Evolutionary conservation across 345 rosid species (phyloP).

Genomic region (Pistacia atlantica): DNA sequence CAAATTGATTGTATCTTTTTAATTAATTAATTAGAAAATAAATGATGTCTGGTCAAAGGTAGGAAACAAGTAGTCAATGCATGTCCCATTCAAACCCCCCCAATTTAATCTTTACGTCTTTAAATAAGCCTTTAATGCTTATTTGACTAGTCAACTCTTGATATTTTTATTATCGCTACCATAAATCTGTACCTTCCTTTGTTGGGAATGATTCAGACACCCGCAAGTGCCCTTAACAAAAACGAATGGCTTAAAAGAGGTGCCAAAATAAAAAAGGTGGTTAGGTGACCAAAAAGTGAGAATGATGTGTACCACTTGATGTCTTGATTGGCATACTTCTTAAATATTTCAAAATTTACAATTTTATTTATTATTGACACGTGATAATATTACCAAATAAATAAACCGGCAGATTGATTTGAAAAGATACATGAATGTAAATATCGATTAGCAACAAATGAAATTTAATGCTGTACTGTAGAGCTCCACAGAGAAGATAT

Average conservation of each 20-base stretch:
- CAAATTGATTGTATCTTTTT: conserved; percentile 3
- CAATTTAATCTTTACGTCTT: conserved; percentile 26
- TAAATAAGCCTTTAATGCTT: conserved; percentile 28
- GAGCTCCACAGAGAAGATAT: neutral
- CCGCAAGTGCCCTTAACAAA: neutral
- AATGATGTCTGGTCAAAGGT: conserved; percentile 25
- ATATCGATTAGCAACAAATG: too few species aligned
- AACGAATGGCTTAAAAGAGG: neutral
- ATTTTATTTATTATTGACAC: too few species aligned
- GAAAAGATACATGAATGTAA: too few species aligned
- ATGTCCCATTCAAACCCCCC: conserved; percentile 37
- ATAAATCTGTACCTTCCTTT: neutral
- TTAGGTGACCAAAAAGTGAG: neutral
- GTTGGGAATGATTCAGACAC: conserved; percentile 5
- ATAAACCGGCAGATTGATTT: too few species aligned
- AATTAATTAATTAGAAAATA: neutral
- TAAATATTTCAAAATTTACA: too few species aligned
- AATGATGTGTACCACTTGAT: neutral
- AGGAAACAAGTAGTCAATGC: conserved; percentile 34
- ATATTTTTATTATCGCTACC: neutral
- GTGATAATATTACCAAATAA: too few species aligned
- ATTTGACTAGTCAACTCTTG: conserved; percentile 50
- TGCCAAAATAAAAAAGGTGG: neutral
- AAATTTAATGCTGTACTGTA: too few species aligned
- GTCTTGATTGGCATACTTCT: too few species aligned